Evolutionary conservation across 352 stramenopile genomes (phyloP).

Genomic region (Globisporangium viniferum): DNA sequence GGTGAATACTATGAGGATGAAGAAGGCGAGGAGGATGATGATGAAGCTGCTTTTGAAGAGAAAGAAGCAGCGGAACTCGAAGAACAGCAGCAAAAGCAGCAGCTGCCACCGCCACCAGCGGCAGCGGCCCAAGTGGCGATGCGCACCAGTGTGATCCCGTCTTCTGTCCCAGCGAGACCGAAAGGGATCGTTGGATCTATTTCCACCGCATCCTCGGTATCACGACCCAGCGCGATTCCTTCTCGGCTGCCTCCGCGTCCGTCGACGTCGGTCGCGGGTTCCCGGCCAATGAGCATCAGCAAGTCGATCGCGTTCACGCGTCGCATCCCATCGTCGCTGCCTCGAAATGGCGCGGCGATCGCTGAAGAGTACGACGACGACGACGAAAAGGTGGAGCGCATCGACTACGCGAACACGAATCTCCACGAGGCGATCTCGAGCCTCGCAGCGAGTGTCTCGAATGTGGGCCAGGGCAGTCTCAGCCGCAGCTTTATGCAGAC

Average conservation of each 20-base stretch:
- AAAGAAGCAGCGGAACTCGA: background rate
- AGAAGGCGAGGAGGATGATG: constrained; percentile 14
- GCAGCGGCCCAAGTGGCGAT: constrained; percentile 15
- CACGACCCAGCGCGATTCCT: constrained; percentile 16
- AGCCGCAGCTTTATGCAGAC: constrained; percentile 69
- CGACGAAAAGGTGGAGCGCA: constrained; percentile 46
- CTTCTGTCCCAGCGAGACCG: constrained; percentile 6
- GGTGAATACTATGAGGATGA: constrained; percentile 22
- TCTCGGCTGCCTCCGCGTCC: constrained; percentile 44
- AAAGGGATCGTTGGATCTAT: constrained; percentile 12
- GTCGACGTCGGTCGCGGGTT: constrained; percentile 42
- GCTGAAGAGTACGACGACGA: constrained; percentile 35
- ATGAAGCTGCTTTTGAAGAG: constrained; percentile 9
- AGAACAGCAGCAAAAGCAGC: constrained; percentile 9
- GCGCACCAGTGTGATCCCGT: constrained; percentile 13
- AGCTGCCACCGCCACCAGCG: constrained; percentile 3
- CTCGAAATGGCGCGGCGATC: constrained; percentile 1
- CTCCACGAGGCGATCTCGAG: constrained; percentile 82
- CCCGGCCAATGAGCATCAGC: constrained; percentile 72
- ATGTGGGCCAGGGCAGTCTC: constrained; percentile 67
- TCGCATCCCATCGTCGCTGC: constrained; percentile 23
- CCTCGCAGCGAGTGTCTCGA: constrained; percentile 75
- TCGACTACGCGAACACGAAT: constrained; percentile 71
- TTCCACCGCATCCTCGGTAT: constrained; percentile 1
- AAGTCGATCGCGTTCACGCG: constrained; percentile 75